A percentile compares a stretch with the other conserved stretches of the same genome.
These are phyloP conservation scores for Madurella fahalii DNA, from an alignment of 2,329 filamentous ascomycete species.

Conservation along the genomic window DNA sequence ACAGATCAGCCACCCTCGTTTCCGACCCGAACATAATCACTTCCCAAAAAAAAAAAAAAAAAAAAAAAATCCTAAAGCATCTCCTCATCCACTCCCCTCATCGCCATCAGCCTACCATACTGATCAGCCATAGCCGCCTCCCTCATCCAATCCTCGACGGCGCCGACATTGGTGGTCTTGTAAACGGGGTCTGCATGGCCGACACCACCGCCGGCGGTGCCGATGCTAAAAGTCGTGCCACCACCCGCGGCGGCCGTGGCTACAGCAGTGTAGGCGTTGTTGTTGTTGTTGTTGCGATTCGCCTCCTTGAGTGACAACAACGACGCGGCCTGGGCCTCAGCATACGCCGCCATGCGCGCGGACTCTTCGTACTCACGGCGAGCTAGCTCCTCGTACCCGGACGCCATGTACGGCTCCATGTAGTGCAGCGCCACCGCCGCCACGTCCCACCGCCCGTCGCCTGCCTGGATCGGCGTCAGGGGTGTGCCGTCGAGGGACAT, in stretches of 20 bases:
- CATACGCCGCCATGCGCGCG: slow-evolving; percentile 32
- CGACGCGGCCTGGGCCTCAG: slow-evolving; percentile 15
- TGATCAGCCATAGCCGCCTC: slow-evolving; percentile 59
- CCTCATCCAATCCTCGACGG: slow-evolving; percentile 38
- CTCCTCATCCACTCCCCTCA: slow-evolving; percentile 24
- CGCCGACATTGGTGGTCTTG: slow-evolving; percentile 33
- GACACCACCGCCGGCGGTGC: slow-evolving; percentile 10
- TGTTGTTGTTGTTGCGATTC: slow-evolving; percentile 40
- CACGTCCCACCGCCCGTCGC: slow-evolving; percentile 49
- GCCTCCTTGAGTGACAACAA: not conserved
- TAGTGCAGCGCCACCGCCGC: slow-evolving; percentile 33
- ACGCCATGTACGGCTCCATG: slow-evolving; percentile 79
- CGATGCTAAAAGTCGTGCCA: slow-evolving; percentile 20
- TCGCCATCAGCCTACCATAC: slow-evolving; percentile 53
- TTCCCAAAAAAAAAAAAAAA: too few relatives aligned
- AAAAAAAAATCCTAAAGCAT: slow-evolving; percentile 20
- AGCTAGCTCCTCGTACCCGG: slow-evolving; percentile 71
- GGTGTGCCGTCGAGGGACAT: slow-evolving; percentile 54
- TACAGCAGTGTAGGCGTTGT: slow-evolving; percentile 36
- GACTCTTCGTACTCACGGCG: slow-evolving; percentile 59
- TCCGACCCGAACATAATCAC: too few relatives aligned
- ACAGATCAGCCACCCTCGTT: too few relatives aligned
- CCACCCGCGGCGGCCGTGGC: slow-evolving; percentile 3
- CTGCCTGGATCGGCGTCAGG: slow-evolving; percentile 46
- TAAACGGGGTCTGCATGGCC: slow-evolving; percentile 67